Evolutionary conservation across 495 filamentous ascomycete species (phyloP).

Genomic region (Penicillium parvum): DNA sequence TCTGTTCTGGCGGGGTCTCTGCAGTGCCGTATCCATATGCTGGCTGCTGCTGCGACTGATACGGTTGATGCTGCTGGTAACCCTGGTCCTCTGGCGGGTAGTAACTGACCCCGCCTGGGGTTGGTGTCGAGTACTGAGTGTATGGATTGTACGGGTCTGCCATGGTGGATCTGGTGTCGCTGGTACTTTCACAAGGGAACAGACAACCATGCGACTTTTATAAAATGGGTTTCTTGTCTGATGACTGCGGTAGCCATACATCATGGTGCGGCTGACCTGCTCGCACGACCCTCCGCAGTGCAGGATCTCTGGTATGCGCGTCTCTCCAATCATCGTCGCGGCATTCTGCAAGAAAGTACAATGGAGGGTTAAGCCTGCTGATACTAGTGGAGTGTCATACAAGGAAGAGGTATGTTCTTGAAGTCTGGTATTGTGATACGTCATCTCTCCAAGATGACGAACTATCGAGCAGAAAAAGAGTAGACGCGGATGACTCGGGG

Average conservation of each 20-base stretch:
- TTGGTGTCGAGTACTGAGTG: constrained; percentile 21
- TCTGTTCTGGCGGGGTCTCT: constrained; percentile 14
- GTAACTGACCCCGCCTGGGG: constrained; percentile 27
- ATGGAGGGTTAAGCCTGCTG: constrained; percentile 2
- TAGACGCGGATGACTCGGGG: constrained; percentile 23
- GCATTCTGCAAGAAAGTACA: background rate
- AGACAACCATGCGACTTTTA: no score
- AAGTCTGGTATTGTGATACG: constrained; percentile 16
- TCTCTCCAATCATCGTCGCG: constrained; percentile 14
- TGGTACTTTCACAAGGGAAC: no score
- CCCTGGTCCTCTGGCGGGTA: constrained; percentile 23
- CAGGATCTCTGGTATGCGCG: constrained; percentile 14
- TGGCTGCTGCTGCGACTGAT: constrained; percentile 12
- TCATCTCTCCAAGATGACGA: constrained; percentile 14
- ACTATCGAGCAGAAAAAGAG: constrained; percentile 1
- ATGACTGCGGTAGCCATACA: constrained; percentile 13
- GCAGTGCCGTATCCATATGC: constrained; percentile 3
- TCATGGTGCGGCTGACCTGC: constrained; percentile 27
- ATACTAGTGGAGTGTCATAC: background rate
- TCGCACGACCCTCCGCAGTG: constrained; percentile 21
- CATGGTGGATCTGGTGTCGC: constrained; percentile 30
- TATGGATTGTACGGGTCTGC: constrained; percentile 49
- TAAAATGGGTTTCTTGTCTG: background rate
- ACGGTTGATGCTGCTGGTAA: constrained; percentile 5
- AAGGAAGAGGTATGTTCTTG: constrained; percentile 3